phyloP scores from a whole-genome alignment of 2,329 filamentous ascomycete genomes.

The Malbranchea cinnamomea region DNA sequence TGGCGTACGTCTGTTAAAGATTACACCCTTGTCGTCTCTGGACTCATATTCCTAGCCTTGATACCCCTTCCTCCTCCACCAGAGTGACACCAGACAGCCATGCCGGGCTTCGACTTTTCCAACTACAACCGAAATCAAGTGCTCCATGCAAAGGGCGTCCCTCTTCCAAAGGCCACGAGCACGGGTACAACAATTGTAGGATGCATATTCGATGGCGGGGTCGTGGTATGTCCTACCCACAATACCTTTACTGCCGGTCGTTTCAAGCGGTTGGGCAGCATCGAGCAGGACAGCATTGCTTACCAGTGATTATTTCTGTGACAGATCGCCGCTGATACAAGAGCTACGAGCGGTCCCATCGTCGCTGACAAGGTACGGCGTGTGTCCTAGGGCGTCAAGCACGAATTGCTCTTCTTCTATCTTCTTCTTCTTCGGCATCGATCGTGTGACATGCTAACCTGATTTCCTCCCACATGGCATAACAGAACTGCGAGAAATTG shows the following conservation, averaged over 20 bases:
- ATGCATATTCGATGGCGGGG: conserved; percentile 89
- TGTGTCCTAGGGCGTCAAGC: background rate
- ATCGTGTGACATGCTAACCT: background rate
- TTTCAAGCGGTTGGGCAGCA: too few relatives aligned
- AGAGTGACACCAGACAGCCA: conserved; percentile 28
- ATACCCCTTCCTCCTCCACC: conserved; percentile 12
- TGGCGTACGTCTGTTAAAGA: too few relatives aligned
- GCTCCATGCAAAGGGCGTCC: conserved; percentile 83
- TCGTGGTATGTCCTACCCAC: conserved; percentile 51
- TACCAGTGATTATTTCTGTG: background rate
- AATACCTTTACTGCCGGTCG: background rate
- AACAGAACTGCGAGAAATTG: conserved; percentile 93
- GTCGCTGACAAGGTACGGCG: conserved; percentile 78
- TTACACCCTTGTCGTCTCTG: too few relatives aligned
- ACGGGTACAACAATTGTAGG: conserved; percentile 98
- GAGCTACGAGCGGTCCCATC: conserved; percentile 92
- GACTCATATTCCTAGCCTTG: background rate
- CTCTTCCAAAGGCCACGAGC: conserved; percentile 92
- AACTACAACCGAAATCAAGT: conserved; percentile 99
- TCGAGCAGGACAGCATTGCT: background rate
- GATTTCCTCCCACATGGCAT: background rate
- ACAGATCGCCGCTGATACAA: conserved; percentile 91
- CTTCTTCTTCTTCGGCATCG: background rate
- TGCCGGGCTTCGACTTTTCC: conserved; percentile 98
- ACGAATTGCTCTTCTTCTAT: background rate